Conservation (phyloP, 768 basidiomycete species). For the Lactarius psammicola region DNA sequence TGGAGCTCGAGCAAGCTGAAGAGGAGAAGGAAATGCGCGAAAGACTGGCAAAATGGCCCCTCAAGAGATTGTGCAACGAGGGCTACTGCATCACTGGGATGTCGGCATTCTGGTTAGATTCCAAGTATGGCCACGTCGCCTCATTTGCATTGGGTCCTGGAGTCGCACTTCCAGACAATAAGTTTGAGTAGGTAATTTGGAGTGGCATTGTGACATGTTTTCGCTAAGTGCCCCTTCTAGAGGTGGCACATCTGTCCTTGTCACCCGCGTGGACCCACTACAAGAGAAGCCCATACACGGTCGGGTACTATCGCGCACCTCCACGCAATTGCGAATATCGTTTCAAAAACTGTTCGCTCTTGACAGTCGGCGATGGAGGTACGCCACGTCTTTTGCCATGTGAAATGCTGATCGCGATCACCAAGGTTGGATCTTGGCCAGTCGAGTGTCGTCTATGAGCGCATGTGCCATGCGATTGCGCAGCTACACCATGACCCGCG, state of each 20-base stretch:
- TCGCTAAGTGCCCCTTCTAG: constrained; percentile 39
- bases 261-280: constrained; percentile 63
- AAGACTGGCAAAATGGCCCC: constrained; percentile 66
- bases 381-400: background rate
- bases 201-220: constrained; percentile 14
- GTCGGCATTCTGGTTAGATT: constrained; percentile 65
- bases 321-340: constrained; percentile 54
- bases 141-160: constrained; percentile 66
- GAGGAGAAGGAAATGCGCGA: constrained; percentile 57
- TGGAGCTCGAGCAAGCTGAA: constrained; percentile 61
- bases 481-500: constrained; percentile 55
- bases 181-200: constrained; percentile 57
- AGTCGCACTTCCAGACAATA: constrained; percentile 57
- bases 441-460: constrained; percentile 60
- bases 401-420: constrained; percentile 2
- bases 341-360: constrained; percentile 53
- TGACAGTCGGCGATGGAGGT: constrained; percentile 51
- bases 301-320: constrained; percentile 48
- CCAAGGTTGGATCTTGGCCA: constrained; percentile 63
- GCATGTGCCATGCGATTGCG: constrained; percentile 67
- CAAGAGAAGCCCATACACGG: constrained; percentile 54
- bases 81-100: constrained; percentile 72
- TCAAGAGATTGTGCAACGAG: constrained; percentile 57
- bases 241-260: constrained; percentile 64
- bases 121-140: constrained; percentile 63